Evolutionary conservation across 2,329 filamentous ascomycete genomes (phyloP).

Genomic region (Cladosporium sp.): DNA sequence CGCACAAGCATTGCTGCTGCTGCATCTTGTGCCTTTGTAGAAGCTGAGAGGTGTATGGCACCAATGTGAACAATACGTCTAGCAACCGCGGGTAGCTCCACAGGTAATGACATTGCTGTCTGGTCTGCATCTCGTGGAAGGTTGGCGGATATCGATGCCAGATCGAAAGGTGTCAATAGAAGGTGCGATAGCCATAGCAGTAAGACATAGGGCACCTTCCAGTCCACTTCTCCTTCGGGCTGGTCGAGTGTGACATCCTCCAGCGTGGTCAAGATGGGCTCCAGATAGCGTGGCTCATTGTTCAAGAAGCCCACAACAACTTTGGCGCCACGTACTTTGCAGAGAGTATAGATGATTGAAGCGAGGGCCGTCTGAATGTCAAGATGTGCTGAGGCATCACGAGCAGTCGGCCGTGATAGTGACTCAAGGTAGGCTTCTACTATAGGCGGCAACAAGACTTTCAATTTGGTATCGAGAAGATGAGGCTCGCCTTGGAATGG

Average conservation of each 20-base stretch:
- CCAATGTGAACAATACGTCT: constrained; percentile 67
- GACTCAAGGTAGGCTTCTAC: constrained; percentile 71
- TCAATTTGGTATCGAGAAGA: constrained; percentile 79
- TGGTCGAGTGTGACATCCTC: constrained; percentile 15
- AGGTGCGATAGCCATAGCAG: constrained; percentile 69
- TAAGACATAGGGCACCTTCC: constrained; percentile 86
- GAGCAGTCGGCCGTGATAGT: constrained; percentile 38
- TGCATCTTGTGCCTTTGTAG: constrained; percentile 85
- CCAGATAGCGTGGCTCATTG: constrained; percentile 82
- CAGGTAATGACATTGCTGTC: constrained; percentile 42
- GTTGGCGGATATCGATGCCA: constrained; percentile 69
- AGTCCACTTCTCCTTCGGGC: constrained; percentile 35
- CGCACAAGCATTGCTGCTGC: constrained; percentile 80
- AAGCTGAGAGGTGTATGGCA: constrained; percentile 64
- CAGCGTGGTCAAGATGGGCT: constrained; percentile 62
- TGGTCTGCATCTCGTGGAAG: background rate
- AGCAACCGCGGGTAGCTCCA: constrained; percentile 64
- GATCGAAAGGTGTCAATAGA: constrained; percentile 74
- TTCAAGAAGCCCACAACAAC: constrained; percentile 86
- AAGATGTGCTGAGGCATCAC: constrained; percentile 24
- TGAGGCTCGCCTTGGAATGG: constrained; percentile 95
- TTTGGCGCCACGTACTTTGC: constrained; percentile 91
- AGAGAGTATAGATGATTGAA: constrained; percentile 79
- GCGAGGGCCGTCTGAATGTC: constrained; percentile 66
- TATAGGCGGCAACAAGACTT: constrained; percentile 68